Evolutionary conservation across 495 filamentous ascomycete species (phyloP).

Genomic region (Aspergillus leporis): DNA sequence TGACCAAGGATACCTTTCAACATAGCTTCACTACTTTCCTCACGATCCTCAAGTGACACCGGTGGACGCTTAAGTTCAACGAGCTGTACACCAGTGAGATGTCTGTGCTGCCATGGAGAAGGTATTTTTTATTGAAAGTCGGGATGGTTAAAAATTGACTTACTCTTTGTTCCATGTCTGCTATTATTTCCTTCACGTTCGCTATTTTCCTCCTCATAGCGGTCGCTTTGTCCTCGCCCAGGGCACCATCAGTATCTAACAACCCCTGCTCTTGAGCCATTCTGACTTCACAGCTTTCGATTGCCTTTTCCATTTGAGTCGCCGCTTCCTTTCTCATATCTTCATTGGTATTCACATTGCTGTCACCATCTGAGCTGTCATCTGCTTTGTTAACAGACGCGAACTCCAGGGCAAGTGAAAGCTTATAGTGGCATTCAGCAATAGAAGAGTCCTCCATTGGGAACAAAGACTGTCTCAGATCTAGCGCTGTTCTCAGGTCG

Average conservation of each 20-base stretch:
- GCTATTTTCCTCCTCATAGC: slow-evolving; percentile 65
- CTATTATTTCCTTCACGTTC: slow-evolving; percentile 83
- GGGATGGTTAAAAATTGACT: slow-evolving; percentile 24
- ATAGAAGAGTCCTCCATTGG: slow-evolving; percentile 76
- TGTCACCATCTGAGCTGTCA: slow-evolving; percentile 40
- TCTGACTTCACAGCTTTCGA: slow-evolving; percentile 73
- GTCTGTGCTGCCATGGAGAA: slow-evolving; percentile 12
- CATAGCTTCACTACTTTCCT: slow-evolving; percentile 45
- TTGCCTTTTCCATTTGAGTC: slow-evolving; percentile 76
- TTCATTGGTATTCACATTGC: slow-evolving; percentile 55
- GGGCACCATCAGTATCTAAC: slow-evolving; percentile 53
- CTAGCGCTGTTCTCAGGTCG: slow-evolving; percentile 74
- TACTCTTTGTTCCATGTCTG: slow-evolving; percentile 83
- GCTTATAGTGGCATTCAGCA: slow-evolving; percentile 93
- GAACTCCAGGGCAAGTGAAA: slow-evolving; percentile 94
- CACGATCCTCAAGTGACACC: slow-evolving; percentile 58
- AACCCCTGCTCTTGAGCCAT: slow-evolving; percentile 73
- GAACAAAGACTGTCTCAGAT: slow-evolving; percentile 73
- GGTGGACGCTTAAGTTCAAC: slow-evolving; percentile 73
- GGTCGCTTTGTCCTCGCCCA: slow-evolving; percentile 46
- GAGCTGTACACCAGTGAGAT: slow-evolving; percentile 51
- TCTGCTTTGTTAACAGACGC: slow-evolving; percentile 69
- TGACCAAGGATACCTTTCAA: slow-evolving; percentile 72
- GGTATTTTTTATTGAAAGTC: slow-evolving; percentile 7
- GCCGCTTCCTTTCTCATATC: slow-evolving; percentile 73